A percentile compares a stretch with the other conserved stretches of the same genome.
phyloP scores from a whole-genome alignment of 169 alveolate genomes.

The Theileria equi region DNA sequence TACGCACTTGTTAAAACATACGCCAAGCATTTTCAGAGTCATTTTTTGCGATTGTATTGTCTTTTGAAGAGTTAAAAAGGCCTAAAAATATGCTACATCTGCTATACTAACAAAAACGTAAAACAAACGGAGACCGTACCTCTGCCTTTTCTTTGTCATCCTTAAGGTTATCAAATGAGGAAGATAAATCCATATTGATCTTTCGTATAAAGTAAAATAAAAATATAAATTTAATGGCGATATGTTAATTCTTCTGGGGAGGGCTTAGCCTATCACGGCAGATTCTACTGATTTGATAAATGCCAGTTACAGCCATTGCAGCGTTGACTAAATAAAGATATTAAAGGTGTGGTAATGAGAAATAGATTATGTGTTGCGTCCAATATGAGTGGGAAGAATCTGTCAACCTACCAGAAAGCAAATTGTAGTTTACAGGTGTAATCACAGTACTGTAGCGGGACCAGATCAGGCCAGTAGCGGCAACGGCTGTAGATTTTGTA shows the following conservation, averaged over 20 bases:
- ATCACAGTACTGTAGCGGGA: conserved; percentile 75
- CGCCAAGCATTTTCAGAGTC: conserved; percentile 59
- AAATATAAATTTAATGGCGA: conserved; percentile 1
- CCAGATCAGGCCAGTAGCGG: conserved; percentile 78
- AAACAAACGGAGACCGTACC: conserved; percentile 18
- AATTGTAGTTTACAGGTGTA: conserved; percentile 74
- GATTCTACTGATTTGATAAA: conserved; percentile 53
- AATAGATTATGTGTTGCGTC: not conserved
- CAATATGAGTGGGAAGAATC: not conserved
- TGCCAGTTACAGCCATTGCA: conserved; percentile 77
- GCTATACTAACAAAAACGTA: not conserved
- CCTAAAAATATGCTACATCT: conserved; percentile 20
- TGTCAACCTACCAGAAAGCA: conserved; percentile 60
- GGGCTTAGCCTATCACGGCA: conserved; percentile 23
- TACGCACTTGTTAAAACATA: conserved; percentile 64
- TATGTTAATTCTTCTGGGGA: conserved; percentile 23
- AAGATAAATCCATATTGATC: conserved; percentile 36
- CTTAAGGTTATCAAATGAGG: conserved; percentile 8
- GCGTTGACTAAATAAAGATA: conserved; percentile 54
- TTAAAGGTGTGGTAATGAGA: not conserved
- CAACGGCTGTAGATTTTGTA: conserved; percentile 66
- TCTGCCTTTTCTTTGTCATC: conserved; percentile 66
- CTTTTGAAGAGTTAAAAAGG: conserved; percentile 49
- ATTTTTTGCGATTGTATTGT: conserved; percentile 65
- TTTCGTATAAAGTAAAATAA: not conserved